phyloP scores from a whole-genome alignment of 2,329 filamentous ascomycete genomes.

The Colletotrichum camelliae region DNA sequence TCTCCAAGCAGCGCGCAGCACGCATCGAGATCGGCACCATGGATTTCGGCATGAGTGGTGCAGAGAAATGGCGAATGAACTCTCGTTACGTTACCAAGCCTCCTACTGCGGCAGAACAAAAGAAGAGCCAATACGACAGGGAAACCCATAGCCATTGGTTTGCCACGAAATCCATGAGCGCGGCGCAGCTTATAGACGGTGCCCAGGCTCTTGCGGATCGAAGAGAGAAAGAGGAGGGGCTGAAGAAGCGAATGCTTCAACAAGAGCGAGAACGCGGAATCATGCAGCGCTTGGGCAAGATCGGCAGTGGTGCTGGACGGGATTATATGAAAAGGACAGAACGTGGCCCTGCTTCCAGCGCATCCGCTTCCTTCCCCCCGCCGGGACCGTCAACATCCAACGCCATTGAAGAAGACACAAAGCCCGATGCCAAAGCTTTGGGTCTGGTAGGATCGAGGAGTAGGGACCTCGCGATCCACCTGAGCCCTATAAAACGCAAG shows the following conservation, averaged over 20 bases:
- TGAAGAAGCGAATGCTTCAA: constrained; percentile 68
- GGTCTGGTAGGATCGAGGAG: constrained; percentile 46
- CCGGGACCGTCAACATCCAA: constrained; percentile 8
- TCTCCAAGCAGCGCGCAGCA: constrained; percentile 69
- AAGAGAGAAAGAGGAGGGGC: constrained; percentile 67
- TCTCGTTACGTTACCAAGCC: constrained; percentile 31
- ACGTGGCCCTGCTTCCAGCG: neutral
- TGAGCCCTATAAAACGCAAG: constrained; percentile 68
- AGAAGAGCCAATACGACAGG: constrained; percentile 58
- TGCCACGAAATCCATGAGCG: constrained; percentile 53
- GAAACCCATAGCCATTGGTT: constrained; percentile 64
- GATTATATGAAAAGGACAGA: constrained; percentile 68
- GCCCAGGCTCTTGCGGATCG: constrained; percentile 65
- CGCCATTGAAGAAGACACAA: constrained; percentile 31
- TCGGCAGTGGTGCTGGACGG: constrained; percentile 69
- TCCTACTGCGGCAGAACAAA: constrained; percentile 32
- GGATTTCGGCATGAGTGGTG: constrained; percentile 45
- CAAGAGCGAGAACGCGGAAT: constrained; percentile 77
- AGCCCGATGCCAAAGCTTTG: constrained; percentile 49
- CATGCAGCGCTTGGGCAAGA: constrained; percentile 68
- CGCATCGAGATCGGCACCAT: constrained; percentile 83
- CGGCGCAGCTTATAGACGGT: constrained; percentile 70
- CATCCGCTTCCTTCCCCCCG: neutral
- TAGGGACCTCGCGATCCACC: constrained; percentile 52
- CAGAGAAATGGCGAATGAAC: constrained; percentile 11